These are phyloP conservation scores for Cenchrus fungigraminus DNA, from an alignment of 176 grass and related monocot species.

Conservation along the genomic window DNA sequence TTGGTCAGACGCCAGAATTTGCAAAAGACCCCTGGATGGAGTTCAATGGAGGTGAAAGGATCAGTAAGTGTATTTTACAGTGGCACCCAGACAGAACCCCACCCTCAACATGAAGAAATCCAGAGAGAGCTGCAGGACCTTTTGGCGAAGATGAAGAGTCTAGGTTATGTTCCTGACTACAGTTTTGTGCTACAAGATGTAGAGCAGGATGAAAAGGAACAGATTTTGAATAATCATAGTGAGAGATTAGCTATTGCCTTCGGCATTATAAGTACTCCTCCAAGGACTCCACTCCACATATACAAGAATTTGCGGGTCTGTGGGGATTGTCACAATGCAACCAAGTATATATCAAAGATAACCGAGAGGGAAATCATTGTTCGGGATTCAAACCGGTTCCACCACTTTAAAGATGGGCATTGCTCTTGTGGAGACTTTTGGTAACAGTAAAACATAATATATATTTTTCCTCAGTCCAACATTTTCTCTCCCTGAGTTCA, in stretches of 20 bases:
- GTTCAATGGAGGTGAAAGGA: constrained; percentile 76
- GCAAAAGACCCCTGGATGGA: constrained; percentile 82
- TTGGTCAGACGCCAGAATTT: constrained; percentile 62
- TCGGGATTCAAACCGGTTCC: constrained; percentile 80
- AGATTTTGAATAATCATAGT: constrained; percentile 73
- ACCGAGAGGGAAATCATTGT: constrained; percentile 73
- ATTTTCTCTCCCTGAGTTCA: not conserved
- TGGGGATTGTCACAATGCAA: constrained; percentile 83
- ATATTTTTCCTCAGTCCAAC: not conserved
- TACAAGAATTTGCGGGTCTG: constrained; percentile 80
- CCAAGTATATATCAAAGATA: constrained; percentile 77
- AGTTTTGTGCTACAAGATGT: constrained; percentile 84
- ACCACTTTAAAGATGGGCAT: constrained; percentile 71
- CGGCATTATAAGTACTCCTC: constrained; percentile 70
- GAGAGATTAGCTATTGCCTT: constrained; percentile 82
- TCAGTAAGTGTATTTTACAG: constrained; percentile 72
- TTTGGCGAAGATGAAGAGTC: constrained; percentile 62
- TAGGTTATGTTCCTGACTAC: constrained; percentile 76
- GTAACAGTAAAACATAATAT: constrained; percentile 39
- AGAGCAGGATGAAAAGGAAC: constrained; percentile 79
- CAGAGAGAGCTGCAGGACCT: constrained; percentile 54
- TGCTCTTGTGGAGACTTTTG: constrained; percentile 89
- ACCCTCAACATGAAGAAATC: constrained; percentile 70
- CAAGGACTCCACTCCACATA: constrained; percentile 60
- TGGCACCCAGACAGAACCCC: constrained; percentile 59